A percentile compares a stretch with the other conserved stretches of the same genome.
phyloP scores from a whole-genome alignment of 805 yeast species.

The Wickerhamiella cacticola region DNA sequence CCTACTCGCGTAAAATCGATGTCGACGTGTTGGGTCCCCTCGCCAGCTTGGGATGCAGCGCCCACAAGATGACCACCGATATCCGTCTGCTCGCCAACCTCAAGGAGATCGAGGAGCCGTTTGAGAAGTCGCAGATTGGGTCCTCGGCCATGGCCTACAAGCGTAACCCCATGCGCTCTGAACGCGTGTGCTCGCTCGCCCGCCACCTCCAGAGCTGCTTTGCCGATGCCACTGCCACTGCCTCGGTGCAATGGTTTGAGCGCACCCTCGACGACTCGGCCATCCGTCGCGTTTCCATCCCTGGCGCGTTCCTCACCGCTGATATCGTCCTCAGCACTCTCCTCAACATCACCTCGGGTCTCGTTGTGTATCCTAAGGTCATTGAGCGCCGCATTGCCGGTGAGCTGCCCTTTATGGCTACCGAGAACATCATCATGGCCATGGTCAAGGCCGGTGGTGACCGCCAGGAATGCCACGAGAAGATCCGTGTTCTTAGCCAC shows the following conservation, averaged over 20 bases:
- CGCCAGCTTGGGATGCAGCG: slow-evolving; percentile 88
- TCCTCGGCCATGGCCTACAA: slow-evolving; percentile 98
- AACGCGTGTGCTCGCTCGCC: slow-evolving; percentile 95
- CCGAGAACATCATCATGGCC: slow-evolving; percentile 98
- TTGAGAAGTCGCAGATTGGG: slow-evolving; percentile 97
- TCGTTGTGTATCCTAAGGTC: slow-evolving; percentile 97
- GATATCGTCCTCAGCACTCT: slow-evolving; percentile 85
- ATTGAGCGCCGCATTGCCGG: slow-evolving; percentile 90
- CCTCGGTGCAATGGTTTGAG: slow-evolving; percentile 98
- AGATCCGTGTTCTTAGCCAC: slow-evolving; percentile 90
- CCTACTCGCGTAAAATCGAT: slow-evolving; percentile 97
- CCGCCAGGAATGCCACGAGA: slow-evolving; percentile 97
- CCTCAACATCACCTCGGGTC: slow-evolving; percentile 83
- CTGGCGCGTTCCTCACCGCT: slow-evolving; percentile 92
- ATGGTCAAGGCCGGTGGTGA: slow-evolving; percentile 98
- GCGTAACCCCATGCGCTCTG: slow-evolving; percentile 99
- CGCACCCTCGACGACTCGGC: slow-evolving; percentile 98
- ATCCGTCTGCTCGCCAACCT: slow-evolving; percentile 89
- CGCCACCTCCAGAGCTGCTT: slow-evolving; percentile 88
- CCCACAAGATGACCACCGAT: slow-evolving; percentile 97
- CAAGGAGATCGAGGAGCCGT: slow-evolving; percentile 97
- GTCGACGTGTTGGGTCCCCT: slow-evolving; percentile 87
- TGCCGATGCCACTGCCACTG: slow-evolving; percentile 90
- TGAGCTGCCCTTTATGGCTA: slow-evolving; percentile 98
- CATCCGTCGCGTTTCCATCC: slow-evolving; percentile 90